Evolutionary conservation across 2,329 filamentous ascomycete species (phyloP), one percentile per base, ranked within the genome.

Genomic region (Parastagonospora avenae): DNA sequence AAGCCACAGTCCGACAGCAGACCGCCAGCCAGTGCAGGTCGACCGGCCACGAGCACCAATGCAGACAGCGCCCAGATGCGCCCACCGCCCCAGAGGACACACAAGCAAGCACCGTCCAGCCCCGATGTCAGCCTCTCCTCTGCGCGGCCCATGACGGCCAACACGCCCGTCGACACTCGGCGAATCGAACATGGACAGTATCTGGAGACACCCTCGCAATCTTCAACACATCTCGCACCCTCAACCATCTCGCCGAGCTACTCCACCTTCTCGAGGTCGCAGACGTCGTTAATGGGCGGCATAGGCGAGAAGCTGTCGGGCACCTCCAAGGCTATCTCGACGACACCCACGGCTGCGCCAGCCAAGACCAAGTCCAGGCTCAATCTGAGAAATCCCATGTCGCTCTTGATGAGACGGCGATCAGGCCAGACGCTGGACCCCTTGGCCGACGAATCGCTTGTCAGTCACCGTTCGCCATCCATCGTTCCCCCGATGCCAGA

Each of bases 321-420:
- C 54, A 57, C 48, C 16, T 55, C 64, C 11, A 70, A 64, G 48
- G 29, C 55, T n/a, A 40, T 55, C n/a, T n/a, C n/a, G 4, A 47
- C 60, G 1, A 55, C 63, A 2, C 59, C 60, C 5, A 61, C 61
- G 8, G 36, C 52, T 9, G 57, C 63, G 3, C 54, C 66, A 16
- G 51, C 52, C 38, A 75, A 74, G 59, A 55, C 74, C 28, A 83
- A 81, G 63, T 79, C 80, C 36, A 79, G 79, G 66, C 69, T 82
- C 37, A 82, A 82, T 58, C 72, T 86, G 19, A 71, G 85, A 35
- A 87, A 86, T 59, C 84, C 84, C 8, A 84, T 86, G 79, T 79
- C 82, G 5, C 73, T 87, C 11, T 72, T 86, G 40, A 80, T 82
- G 57, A 77, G 83, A 19, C 77, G 84, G 40, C 77, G 82, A 50